Evolutionary conservation across 371 early-diverging fungal species (phyloP).

Genomic region (Chytridium lagenaria): DNA sequence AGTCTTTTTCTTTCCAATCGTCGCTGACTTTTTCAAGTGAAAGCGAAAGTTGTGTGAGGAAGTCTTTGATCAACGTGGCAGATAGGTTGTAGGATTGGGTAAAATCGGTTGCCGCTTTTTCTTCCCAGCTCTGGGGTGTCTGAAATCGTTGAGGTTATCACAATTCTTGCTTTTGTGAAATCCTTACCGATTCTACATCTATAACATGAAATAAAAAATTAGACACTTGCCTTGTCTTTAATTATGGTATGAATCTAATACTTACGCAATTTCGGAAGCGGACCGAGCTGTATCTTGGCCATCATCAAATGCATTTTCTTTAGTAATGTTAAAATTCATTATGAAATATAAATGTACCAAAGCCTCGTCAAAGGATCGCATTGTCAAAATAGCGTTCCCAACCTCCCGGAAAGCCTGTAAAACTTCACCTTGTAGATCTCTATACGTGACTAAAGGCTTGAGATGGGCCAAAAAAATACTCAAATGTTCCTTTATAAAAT

Average conservation of each 20-base stretch:
- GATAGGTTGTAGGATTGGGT: not conserved
- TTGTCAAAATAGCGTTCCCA: constrained; percentile 49
- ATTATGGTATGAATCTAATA: constrained; percentile 13
- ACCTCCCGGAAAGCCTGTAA: constrained; percentile 55
- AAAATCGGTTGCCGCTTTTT: not conserved
- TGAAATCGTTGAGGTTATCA: too few relatives aligned
- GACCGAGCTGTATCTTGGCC: not conserved
- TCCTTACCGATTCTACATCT: too few relatives aligned
- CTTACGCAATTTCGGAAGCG: constrained; percentile 22
- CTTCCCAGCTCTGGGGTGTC: not conserved
- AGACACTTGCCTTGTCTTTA: too few relatives aligned
- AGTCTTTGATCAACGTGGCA: constrained; percentile 22
- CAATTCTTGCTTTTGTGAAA: too few relatives aligned
- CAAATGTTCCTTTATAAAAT: constrained; percentile 28
- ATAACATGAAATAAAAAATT: too few relatives aligned
- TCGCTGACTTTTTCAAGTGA: constrained; percentile 25
- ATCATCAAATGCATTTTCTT: not conserved
- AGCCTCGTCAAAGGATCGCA: constrained; percentile 44
- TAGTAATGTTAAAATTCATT: not conserved
- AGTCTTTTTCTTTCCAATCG: constrained; percentile 30
- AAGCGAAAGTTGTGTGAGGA: constrained; percentile 27
- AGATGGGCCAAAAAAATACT: constrained; percentile 39
- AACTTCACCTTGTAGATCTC: constrained; percentile 49
- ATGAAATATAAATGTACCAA: constrained; percentile 33
- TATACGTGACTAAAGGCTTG: constrained; percentile 45